Evolutionary conservation across 129 eudicot genomes (phyloP).

Genomic region (Chrysanthemum lavandulifolium): DNA sequence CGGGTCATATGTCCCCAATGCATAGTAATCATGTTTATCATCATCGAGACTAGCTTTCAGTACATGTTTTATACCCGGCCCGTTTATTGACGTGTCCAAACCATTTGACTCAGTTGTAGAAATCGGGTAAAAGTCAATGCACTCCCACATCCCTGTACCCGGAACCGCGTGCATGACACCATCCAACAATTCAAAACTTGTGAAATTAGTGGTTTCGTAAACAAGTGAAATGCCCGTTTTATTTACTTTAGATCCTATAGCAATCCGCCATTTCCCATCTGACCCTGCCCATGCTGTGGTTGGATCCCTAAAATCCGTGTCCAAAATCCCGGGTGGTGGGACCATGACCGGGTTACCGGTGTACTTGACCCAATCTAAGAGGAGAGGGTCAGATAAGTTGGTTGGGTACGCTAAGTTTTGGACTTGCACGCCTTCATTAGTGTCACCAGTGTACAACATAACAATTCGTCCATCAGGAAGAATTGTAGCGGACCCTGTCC

Average conservation of each 20-base stretch:
- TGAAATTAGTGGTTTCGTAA: conserved; percentile 55
- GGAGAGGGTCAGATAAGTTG: conserved; percentile 71
- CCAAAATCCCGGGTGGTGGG: conserved; percentile 65
- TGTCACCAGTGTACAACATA: conserved; percentile 67
- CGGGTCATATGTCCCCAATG: conserved; percentile 63
- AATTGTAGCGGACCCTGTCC: conserved; percentile 77
- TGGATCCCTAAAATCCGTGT: conserved; percentile 63
- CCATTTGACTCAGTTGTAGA: conserved; percentile 45
- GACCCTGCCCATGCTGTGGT: conserved; percentile 67
- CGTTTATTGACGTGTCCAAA: conserved; percentile 59
- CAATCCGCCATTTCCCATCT: conserved; percentile 58
- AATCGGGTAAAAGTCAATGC: conserved; percentile 75
- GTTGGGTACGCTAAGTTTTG: conserved; percentile 72
- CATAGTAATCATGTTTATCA: conserved; percentile 56
- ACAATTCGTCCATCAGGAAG: conserved; percentile 62
- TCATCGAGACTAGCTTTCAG: conserved; percentile 67
- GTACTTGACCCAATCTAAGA: conserved; percentile 68
- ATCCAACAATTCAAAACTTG: conserved; percentile 46
- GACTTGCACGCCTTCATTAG: conserved; percentile 59
- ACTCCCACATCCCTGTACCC: conserved; percentile 91
- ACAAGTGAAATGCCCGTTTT: conserved; percentile 55
- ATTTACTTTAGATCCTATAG: conserved; percentile 55
- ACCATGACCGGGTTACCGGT: conserved; percentile 61
- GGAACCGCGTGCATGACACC: conserved; percentile 59
- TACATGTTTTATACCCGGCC: conserved; percentile 64